A percentile compares a stretch with the other conserved stretches of the same genome.
Conservation (phyloP, 805 yeast species). For the Metschnikowia dekortorum region DNA sequence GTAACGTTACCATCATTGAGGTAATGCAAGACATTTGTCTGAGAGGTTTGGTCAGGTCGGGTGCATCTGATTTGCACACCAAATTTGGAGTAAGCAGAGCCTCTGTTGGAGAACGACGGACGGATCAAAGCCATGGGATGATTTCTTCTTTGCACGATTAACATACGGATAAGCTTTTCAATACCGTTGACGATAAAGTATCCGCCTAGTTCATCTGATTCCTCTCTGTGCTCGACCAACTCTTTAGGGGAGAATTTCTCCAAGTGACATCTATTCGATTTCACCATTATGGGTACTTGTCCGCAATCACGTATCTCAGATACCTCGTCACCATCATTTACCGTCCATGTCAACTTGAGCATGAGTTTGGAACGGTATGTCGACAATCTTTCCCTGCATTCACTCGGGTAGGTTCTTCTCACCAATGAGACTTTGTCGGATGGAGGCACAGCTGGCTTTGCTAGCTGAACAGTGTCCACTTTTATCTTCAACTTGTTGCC, state of each 20-base stretch:
- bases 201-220: constrained; percentile 94
- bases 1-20: constrained; percentile 94
- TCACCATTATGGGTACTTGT: constrained; percentile 84
- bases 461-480: constrained; percentile 84
- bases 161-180: constrained; percentile 93
- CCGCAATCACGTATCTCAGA: constrained; percentile 88
- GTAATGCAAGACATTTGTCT: constrained; percentile 95
- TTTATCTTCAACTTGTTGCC: constrained; percentile 85
- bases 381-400: constrained; percentile 82
- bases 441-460: constrained; percentile 74
- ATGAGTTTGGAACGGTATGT: constrained; percentile 77
- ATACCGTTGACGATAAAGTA: constrained; percentile 95
- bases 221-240: constrained; percentile 76
- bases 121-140: constrained; percentile 98
- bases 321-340: constrained; percentile 82
- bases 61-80: constrained; percentile 95
- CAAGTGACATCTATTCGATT: constrained; percentile 87
- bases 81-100: constrained; percentile 78
- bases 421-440: constrained; percentile 71
- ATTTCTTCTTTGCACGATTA: constrained; percentile 95
- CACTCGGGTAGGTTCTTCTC: constrained; percentile 74
- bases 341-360: constrained; percentile 77
- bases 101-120: constrained; percentile 92
- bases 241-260: constrained; percentile 79
- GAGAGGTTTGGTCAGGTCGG: constrained; percentile 96